A percentile compares a stretch with the other conserved stretches of the same genome.
Conservation (phyloP, 2,329 filamentous ascomycete genomes). For the Aureobasidium sp. region DNA sequence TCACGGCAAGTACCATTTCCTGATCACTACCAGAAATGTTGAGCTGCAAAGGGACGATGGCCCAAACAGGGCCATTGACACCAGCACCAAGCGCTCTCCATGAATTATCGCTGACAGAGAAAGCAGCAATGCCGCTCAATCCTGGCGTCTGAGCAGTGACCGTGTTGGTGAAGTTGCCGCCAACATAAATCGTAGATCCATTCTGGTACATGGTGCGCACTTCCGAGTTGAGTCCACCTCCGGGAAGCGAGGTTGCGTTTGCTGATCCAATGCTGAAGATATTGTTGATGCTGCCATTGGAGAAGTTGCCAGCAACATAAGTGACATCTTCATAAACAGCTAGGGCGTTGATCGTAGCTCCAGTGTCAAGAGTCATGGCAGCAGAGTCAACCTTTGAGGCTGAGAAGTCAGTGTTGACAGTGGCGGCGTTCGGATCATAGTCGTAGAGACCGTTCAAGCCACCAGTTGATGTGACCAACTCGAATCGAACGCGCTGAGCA, state of each 20-base stretch:
- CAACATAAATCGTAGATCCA: conserved; percentile 65
- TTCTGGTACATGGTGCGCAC: conserved; percentile 67
- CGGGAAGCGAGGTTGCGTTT: conserved; percentile 55
- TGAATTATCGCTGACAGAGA: conserved; percentile 57
- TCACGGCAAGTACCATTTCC: conserved; percentile 71
- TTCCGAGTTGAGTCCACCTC: conserved; percentile 70
- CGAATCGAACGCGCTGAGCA: conserved; percentile 81
- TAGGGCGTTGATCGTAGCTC: conserved; percentile 66
- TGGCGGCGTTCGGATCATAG: conserved; percentile 61
- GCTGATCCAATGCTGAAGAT: conserved; percentile 65
- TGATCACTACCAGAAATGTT: conserved; percentile 64
- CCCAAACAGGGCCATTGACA: conserved; percentile 69
- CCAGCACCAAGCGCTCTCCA: conserved; percentile 81
- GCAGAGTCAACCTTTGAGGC: conserved; percentile 70
- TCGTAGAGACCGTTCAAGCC: conserved; percentile 88
- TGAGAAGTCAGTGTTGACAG: conserved; percentile 57
- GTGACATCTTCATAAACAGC: conserved; percentile 55
- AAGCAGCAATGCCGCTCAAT: conserved; percentile 70
- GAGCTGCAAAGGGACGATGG: conserved; percentile 68
- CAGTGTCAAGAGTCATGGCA: conserved; percentile 59
- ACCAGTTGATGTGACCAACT: conserved; percentile 63
- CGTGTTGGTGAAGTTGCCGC: conserved; percentile 76
- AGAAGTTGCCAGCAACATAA: conserved; percentile 82
- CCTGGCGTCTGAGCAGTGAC: conserved; percentile 53
- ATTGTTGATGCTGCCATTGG: conserved; percentile 60